A percentile compares a stretch with the other conserved stretches of the same genome.
Conservation (phyloP, 129 eudicot species). For the Mikania micrantha region DNA sequence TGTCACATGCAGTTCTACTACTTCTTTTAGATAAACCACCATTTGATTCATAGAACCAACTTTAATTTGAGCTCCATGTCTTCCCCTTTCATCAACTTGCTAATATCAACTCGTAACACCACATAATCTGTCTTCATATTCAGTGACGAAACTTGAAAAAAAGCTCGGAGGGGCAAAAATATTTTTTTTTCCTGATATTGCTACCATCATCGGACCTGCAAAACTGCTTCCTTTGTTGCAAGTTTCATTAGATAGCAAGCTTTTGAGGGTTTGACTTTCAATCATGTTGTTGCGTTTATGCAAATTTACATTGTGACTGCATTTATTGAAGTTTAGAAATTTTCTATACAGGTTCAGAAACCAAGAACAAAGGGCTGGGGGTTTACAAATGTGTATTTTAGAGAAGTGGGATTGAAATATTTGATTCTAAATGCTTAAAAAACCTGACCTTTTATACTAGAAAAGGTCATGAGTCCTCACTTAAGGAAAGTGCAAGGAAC, state of each 20-base stretch:
- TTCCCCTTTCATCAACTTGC: slow-evolving; percentile 41
- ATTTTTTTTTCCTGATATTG: too few species aligned
- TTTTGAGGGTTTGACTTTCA: slow-evolving; percentile 26
- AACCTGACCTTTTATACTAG: background rate
- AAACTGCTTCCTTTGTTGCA: slow-evolving; percentile 1
- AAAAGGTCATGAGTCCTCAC: background rate
- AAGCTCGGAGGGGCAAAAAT: too few species aligned
- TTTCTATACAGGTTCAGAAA: background rate
- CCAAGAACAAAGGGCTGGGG: background rate
- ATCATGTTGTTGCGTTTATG: too few species aligned
- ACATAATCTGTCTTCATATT: too few species aligned
- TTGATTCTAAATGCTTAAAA: background rate
- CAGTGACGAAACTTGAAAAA: too few species aligned
- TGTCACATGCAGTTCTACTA: slow-evolving; percentile 53
- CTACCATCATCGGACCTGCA: background rate
- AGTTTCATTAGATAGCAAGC: slow-evolving; percentile 16
- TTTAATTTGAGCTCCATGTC: slow-evolving; percentile 28
- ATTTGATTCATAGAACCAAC: slow-evolving; percentile 55
- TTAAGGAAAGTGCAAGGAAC: slow-evolving; percentile 17
- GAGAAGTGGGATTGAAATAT: background rate
- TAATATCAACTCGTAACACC: too few species aligned
- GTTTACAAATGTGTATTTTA: background rate
- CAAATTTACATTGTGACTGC: too few species aligned
- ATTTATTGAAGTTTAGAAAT: too few species aligned
- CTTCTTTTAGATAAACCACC: slow-evolving; percentile 59